A percentile compares a stretch with the other conserved stretches of the same genome.
These are phyloP conservation scores for Neofusicoccum kwambonambiense DNA, from an alignment of 2,329 filamentous ascomycete species.

Conservation along the genomic window DNA sequence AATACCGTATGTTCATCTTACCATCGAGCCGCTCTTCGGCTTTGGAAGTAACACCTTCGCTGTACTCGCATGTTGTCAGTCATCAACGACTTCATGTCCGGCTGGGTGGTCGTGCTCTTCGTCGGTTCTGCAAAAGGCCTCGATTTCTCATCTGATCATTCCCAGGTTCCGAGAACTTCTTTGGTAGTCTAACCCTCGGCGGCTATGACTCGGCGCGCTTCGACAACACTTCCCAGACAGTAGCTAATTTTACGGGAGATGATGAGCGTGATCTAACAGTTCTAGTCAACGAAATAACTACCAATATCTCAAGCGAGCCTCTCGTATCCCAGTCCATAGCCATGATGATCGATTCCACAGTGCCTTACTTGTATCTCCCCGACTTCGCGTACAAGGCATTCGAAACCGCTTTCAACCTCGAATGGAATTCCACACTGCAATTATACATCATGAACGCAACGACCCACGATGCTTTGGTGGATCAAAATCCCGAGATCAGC, in stretches of 20 bases:
- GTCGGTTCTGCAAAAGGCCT: too few relatives aligned
- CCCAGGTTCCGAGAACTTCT: slow-evolving; percentile 25
- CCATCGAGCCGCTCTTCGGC: too few relatives aligned
- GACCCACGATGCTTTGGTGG: slow-evolving; percentile 21
- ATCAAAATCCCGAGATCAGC: neutral
- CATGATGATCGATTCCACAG: slow-evolving; percentile 56
- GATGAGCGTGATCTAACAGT: neutral
- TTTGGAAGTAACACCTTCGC: neutral
- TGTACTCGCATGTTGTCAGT: too few relatives aligned
- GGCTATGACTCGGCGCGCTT: slow-evolving; percentile 42
- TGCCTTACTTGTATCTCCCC: slow-evolving; percentile 37
- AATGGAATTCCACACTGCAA: slow-evolving; percentile 26
- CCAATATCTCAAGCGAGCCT: neutral
- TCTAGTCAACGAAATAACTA: neutral
- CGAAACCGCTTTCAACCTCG: slow-evolving; percentile 34
- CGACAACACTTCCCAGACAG: slow-evolving; percentile 2
- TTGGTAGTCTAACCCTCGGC: slow-evolving; percentile 38
- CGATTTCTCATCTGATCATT: neutral
- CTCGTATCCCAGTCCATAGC: neutral
- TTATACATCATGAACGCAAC: slow-evolving; percentile 33
- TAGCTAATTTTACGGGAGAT: slow-evolving; percentile 22
- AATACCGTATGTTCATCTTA: slow-evolving; percentile 20
- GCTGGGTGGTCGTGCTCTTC: too few relatives aligned
- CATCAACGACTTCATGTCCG: too few relatives aligned
- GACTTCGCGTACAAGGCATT: slow-evolving; percentile 31